A percentile compares a stretch with the other conserved stretches of the same genome.
Conservation (phyloP, 257 asterid genomes). For the Craterostigma plantagineum region DNA sequence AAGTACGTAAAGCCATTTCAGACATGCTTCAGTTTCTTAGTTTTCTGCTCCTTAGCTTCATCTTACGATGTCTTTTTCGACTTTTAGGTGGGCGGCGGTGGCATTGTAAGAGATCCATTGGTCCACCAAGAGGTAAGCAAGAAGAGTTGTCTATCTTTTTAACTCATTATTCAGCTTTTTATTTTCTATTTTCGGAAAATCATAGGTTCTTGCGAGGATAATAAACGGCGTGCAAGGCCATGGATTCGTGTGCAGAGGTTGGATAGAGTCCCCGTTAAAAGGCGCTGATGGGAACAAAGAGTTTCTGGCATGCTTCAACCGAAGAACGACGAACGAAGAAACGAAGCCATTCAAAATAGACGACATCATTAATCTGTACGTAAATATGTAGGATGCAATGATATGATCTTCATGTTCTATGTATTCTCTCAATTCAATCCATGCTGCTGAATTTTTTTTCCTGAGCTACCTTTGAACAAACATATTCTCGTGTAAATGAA, state of each 20-base stretch:
- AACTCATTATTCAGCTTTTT: too few relatives aligned
- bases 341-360: too few relatives aligned
- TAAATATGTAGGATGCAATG: too few relatives aligned
- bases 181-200: background rate
- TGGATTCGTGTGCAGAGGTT: conserved; percentile 71
- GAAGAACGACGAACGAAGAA: conserved; percentile 12
- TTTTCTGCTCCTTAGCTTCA: background rate
- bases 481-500: too few relatives aligned
- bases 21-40: background rate
- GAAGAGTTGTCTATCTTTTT: conserved; percentile 5
- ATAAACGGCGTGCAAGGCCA: conserved; percentile 55
- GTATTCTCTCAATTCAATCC: too few relatives aligned
- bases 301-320: conserved; percentile 56
- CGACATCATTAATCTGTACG: too few relatives aligned
- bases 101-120: conserved; percentile 72
- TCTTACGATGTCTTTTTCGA: background rate
- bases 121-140: conserved; percentile 80
- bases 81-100: conserved; percentile 83
- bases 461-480: too few relatives aligned
- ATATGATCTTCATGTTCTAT: too few relatives aligned
- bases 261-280: conserved; percentile 86
- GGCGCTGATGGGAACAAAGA: conserved; percentile 97
- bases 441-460: too few relatives aligned
- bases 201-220: conserved; percentile 64
- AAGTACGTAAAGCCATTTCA: conserved; percentile 24